Percentiles rank a stretch among this genome's conserved stretches.
Evolutionary conservation across 257 asterid genomes (phyloP).

Genomic region (Nicotiana paniculata): DNA sequence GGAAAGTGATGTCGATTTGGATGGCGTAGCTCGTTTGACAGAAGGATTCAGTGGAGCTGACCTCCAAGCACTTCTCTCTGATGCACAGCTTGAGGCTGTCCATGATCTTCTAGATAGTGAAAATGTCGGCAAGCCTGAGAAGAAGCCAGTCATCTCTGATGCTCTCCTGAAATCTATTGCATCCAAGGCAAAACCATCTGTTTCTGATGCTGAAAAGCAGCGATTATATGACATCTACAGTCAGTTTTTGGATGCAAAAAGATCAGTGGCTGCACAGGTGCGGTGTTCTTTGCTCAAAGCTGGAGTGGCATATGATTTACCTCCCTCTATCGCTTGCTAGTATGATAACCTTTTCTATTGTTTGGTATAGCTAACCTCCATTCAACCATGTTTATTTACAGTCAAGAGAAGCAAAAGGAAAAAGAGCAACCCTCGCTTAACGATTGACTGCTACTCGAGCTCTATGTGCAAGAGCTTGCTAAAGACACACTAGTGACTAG

Average conservation of each 20-base stretch:
- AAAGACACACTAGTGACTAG: neutral
- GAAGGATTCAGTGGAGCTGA: slow-evolving; percentile 98
- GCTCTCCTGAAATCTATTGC: slow-evolving; percentile 60
- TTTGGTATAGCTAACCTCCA: neutral
- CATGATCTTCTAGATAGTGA: slow-evolving; percentile 55
- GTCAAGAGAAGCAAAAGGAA: slow-evolving; percentile 87
- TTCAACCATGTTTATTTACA: slow-evolving; percentile 26
- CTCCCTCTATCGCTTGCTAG: slow-evolving; percentile 7
- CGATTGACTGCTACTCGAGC: slow-evolving; percentile 1
- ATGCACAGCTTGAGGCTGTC: slow-evolving; percentile 91
- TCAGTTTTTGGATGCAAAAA: slow-evolving; percentile 84
- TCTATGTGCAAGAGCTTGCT: neutral
- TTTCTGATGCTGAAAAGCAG: slow-evolving; percentile 74
- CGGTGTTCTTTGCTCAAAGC: neutral
- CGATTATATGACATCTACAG: slow-evolving; percentile 65
- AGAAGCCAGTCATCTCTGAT: slow-evolving; percentile 58
- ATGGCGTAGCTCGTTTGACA: slow-evolving; percentile 47
- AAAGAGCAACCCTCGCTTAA: slow-evolving; percentile 86
- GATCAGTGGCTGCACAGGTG: slow-evolving; percentile 69
- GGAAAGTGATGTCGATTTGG: slow-evolving; percentile 69
- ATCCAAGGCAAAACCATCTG: slow-evolving; percentile 73
- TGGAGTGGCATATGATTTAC: slow-evolving; percentile 8
- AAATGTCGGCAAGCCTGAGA: slow-evolving; percentile 29
- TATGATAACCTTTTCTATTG: neutral
- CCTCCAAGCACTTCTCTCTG: slow-evolving; percentile 92